Evolutionary conservation across 306 rosid species (phyloP).

Genomic region (Pyrus communis): DNA sequence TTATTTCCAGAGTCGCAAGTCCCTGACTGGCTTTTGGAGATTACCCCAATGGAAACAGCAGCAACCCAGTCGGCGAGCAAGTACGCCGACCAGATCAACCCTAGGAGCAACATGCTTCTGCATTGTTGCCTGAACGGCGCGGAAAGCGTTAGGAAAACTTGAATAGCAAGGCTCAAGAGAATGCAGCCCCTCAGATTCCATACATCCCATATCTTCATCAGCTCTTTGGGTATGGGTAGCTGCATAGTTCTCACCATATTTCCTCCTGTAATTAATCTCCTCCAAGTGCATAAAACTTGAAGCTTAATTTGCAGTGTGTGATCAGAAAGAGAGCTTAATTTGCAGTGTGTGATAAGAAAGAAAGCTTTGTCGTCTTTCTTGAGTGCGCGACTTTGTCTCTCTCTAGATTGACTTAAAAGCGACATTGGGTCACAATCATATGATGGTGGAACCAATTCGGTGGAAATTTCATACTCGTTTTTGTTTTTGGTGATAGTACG

Average conservation of each 20-base stretch:
- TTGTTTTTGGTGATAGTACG: not conserved
- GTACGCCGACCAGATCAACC: slow-evolving; percentile 14
- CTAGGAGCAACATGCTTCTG: not conserved
- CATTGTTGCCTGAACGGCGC: slow-evolving; percentile 9
- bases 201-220: not conserved
- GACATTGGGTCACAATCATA: not conserved
- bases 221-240: not conserved
- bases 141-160: not conserved
- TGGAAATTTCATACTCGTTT: not conserved
- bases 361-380: not conserved
- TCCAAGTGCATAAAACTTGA: too few relatives aligned
- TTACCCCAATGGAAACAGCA: slow-evolving; percentile 16
- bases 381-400: not conserved
- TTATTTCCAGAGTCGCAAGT: not conserved
- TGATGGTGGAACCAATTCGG: not conserved
- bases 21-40: slow-evolving; percentile 8
- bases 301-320: too few relatives aligned
- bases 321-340: too few relatives aligned
- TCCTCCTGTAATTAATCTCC: too few relatives aligned
- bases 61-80: slow-evolving; percentile 25
- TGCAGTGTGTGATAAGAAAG: too few relatives aligned
- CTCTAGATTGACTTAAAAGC: not conserved
- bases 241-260: not conserved
- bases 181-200: slow-evolving; percentile 7
- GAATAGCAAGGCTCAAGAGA: slow-evolving; percentile 14